A percentile compares a stretch with the other conserved stretches of the same genome.
These are phyloP conservation scores for Ceriops tagal DNA, from an alignment of 345 rosid genomes.

Conservation along the genomic window DNA sequence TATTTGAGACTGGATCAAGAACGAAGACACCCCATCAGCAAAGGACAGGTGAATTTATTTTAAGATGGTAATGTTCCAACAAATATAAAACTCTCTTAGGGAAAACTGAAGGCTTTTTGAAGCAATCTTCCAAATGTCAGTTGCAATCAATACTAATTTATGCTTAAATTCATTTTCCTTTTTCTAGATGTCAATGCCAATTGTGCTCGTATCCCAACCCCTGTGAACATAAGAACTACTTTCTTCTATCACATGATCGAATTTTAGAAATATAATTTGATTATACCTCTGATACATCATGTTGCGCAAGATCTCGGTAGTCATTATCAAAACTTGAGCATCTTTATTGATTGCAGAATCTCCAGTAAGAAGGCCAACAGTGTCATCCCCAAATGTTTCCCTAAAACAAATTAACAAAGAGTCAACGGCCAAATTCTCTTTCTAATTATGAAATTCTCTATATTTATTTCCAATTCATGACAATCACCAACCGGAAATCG, in stretches of 20 bases:
- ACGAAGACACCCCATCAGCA: conserved; percentile 3
- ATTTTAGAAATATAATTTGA: neutral
- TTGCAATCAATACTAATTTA: too few species aligned
- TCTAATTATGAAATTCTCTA: neutral
- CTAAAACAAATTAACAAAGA: conserved; percentile 23
- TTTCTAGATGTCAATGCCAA: too few species aligned
- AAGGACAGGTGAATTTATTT: neutral
- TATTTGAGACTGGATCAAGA: conserved; percentile 5
- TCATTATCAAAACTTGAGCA: conserved; percentile 83
- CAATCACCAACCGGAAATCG: conserved; percentile 63
- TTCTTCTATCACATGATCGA: too few species aligned
- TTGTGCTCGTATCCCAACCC: too few species aligned
- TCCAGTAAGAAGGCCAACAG: conserved; percentile 92
- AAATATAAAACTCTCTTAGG: neutral
- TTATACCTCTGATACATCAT: conserved; percentile 89
- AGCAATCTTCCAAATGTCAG: too few species aligned
- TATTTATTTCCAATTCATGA: neutral
- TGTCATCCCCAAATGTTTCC: conserved; percentile 85
- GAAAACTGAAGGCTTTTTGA: too few species aligned
- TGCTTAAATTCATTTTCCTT: too few species aligned
- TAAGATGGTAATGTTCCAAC: neutral
- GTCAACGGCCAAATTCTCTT: neutral
- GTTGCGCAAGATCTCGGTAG: conserved; percentile 92
- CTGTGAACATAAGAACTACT: too few species aligned
- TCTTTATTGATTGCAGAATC: conserved; percentile 83